Evolutionary conservation across 768 basidiomycete genomes (phyloP).

Genomic region (Fomitopsis serialis): DNA sequence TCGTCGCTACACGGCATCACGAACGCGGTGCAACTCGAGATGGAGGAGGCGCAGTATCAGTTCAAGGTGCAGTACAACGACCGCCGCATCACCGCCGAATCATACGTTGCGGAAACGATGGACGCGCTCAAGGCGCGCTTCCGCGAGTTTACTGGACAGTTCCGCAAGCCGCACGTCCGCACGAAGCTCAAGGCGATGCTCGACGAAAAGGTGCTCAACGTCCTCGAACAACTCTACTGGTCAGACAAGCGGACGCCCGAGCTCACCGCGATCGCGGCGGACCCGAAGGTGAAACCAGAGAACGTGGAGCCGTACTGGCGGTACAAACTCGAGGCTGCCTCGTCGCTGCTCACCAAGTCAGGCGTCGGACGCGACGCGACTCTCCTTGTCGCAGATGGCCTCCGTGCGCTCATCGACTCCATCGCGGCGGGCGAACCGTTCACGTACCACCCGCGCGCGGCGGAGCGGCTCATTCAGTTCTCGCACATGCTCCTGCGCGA

Average conservation of each 20-base stretch:
- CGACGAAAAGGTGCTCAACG: slow-evolving; percentile 95
- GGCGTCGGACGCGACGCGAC: slow-evolving; percentile 95
- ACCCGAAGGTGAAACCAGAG: slow-evolving; percentile 63
- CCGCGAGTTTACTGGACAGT: slow-evolving; percentile 78
- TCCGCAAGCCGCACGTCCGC: slow-evolving; percentile 86
- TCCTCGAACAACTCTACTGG: slow-evolving; percentile 97
- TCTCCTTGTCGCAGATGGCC: slow-evolving; percentile 87
- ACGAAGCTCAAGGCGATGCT: slow-evolving; percentile 87
- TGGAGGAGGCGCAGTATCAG: slow-evolving; percentile 96
- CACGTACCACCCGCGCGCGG: slow-evolving; percentile 81
- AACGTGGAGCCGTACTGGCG: slow-evolving; percentile 90
- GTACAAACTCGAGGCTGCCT: slow-evolving; percentile 94
- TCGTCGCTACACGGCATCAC: slow-evolving; percentile 93
- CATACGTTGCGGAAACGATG: slow-evolving; percentile 96
- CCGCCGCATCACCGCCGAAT: slow-evolving; percentile 88
- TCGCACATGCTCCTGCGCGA: slow-evolving; percentile 92
- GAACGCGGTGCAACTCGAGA: slow-evolving; percentile 94
- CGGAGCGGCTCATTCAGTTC: slow-evolving; percentile 88
- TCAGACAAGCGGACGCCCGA: slow-evolving; percentile 81
- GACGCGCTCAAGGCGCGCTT: slow-evolving; percentile 88
- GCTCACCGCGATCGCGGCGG: slow-evolving; percentile 62
- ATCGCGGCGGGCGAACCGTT: slow-evolving; percentile 90
- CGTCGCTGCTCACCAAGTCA: slow-evolving; percentile 89
- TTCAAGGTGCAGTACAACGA: slow-evolving; percentile 99
- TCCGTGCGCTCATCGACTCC: slow-evolving; percentile 84